phyloP scores from a whole-genome alignment of 2,329 filamentous ascomycete species.

The Metarhizium robertsii region DNA sequence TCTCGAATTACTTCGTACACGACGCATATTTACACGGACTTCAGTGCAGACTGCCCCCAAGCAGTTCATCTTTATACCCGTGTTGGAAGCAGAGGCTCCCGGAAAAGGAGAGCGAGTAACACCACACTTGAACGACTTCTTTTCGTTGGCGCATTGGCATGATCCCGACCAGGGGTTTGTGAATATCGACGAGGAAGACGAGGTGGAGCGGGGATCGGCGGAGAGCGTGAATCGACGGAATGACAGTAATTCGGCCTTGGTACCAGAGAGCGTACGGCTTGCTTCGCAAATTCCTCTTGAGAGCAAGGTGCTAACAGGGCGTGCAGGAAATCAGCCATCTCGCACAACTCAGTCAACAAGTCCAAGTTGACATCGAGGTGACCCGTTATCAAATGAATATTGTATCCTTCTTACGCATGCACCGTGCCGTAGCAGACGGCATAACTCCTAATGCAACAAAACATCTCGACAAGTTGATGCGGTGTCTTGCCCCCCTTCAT shows the following conservation, averaged over 20 bases:
- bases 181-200: constrained; percentile 55
- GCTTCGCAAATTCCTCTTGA: background rate
- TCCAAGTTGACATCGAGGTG: constrained; percentile 66
- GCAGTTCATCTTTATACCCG: constrained; percentile 69
- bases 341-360: constrained; percentile 44
- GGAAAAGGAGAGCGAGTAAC: constrained; percentile 38
- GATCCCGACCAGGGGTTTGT: constrained; percentile 61
- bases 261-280: constrained; percentile 33
- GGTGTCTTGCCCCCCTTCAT: constrained; percentile 73
- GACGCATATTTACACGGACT: constrained; percentile 66
- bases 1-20: constrained; percentile 67
- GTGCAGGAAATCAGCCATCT: constrained; percentile 49
- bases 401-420: constrained; percentile 75
- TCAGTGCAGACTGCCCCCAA: constrained; percentile 66
- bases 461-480: constrained; percentile 62
- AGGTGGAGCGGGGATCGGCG: constrained; percentile 25
- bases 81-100: constrained; percentile 45
- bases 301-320: constrained; percentile 7
- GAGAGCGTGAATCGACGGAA: constrained; percentile 35
- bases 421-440: constrained; percentile 72
- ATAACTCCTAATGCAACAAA: constrained; percentile 70
- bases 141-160: constrained; percentile 85
- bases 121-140: constrained; percentile 64
- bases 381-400: constrained; percentile 81
- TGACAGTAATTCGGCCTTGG: constrained; percentile 20